Percentiles rank a stretch among this genome's conserved stretches.
phyloP scores from a whole-genome alignment of 495 filamentous ascomycete species.

The Podospora bellae-mahoneyi region DNA sequence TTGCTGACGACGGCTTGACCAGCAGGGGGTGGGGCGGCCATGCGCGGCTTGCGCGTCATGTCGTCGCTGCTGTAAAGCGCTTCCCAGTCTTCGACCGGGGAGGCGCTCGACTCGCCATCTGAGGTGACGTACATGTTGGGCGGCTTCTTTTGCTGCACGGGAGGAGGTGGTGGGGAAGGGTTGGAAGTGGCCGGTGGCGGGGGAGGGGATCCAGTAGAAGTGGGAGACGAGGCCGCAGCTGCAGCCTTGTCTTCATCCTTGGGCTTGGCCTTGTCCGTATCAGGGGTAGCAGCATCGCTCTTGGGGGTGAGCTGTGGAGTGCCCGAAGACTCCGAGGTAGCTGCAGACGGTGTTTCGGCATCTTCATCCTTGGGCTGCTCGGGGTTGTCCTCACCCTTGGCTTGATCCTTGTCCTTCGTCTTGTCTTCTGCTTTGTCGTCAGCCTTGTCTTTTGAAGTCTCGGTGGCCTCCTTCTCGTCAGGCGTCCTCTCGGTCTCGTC shows the following conservation, averaged over 20 bases:
- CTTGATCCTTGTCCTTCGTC: slow-evolving; percentile 10
- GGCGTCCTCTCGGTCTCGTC: slow-evolving; percentile 7
- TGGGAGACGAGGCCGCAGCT: slow-evolving; percentile 22
- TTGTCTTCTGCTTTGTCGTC: slow-evolving; percentile 20
- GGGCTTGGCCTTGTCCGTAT: slow-evolving; percentile 21
- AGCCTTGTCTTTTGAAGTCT: slow-evolving; percentile 8
- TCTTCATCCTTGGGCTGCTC: slow-evolving; percentile 10
- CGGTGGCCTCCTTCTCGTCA: slow-evolving; percentile 7
- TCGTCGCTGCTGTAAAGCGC: slow-evolving; percentile 49
- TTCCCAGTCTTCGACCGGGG: slow-evolving; percentile 51
- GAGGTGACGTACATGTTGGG: slow-evolving; percentile 36
- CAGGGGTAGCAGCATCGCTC: slow-evolving; percentile 26
- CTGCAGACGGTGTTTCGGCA: slow-evolving; percentile 13
- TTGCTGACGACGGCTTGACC: slow-evolving; percentile 36
- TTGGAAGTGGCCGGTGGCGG: slow-evolving; percentile 14
- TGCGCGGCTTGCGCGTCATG: slow-evolving; percentile 47
- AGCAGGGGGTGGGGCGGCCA: slow-evolving; percentile 30
- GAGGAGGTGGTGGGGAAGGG: slow-evolving; percentile 15
- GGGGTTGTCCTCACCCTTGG: slow-evolving; percentile 15
- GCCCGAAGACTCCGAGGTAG: slow-evolving; percentile 25
- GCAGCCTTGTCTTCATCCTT: slow-evolving; percentile 33
- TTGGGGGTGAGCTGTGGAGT: slow-evolving; percentile 33
- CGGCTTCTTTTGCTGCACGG: slow-evolving; percentile 19
- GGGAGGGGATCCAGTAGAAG: slow-evolving; percentile 28
- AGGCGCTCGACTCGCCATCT: slow-evolving; percentile 48